Evolutionary conservation across 2,329 filamentous ascomycete genomes (phyloP).

Genomic region (Penicillium sp.): DNA sequence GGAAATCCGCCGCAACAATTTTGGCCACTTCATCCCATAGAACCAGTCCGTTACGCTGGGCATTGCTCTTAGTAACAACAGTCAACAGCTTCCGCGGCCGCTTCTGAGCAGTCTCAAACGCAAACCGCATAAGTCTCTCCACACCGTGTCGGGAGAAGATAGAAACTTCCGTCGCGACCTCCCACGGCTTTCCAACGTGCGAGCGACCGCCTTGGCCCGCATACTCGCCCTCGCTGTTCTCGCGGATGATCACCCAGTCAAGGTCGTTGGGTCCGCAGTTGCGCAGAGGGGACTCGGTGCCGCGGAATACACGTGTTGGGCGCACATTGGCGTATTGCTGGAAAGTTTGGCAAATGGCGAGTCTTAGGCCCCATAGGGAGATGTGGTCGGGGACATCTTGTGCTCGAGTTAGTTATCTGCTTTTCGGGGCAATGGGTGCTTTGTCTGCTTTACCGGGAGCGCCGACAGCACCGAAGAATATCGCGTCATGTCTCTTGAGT

Average conservation of each 20-base stretch:
- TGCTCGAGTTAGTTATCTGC: neutral
- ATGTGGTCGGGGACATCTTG: conserved; percentile 63
- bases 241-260: conserved; percentile 64
- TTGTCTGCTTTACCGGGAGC: conserved; percentile 47
- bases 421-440: neutral
- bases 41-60: conserved; percentile 64
- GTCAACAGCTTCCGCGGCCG: conserved; percentile 58
- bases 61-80: conserved; percentile 64
- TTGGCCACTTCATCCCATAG: conserved; percentile 63
- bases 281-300: conserved; percentile 57
- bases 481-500: conserved; percentile 59
- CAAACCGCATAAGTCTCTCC: conserved; percentile 59
- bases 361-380: conserved; percentile 62
- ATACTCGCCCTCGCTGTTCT: conserved; percentile 66
- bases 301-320: conserved; percentile 60
- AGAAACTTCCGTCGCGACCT: conserved; percentile 59
- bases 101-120: conserved; percentile 58
- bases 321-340: conserved; percentile 68
- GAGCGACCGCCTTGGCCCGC: conserved; percentile 62
- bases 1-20: conserved; percentile 55
- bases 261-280: conserved; percentile 55
- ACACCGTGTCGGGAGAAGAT: conserved; percentile 61
- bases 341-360: conserved; percentile 64
- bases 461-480: conserved; percentile 66
- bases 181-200: conserved; percentile 57